Percentiles rank a stretch among this genome's conserved stretches.
Evolutionary conservation across 106 monocot species (phyloP).

Genomic region (Phalaenopsis equestris): DNA sequence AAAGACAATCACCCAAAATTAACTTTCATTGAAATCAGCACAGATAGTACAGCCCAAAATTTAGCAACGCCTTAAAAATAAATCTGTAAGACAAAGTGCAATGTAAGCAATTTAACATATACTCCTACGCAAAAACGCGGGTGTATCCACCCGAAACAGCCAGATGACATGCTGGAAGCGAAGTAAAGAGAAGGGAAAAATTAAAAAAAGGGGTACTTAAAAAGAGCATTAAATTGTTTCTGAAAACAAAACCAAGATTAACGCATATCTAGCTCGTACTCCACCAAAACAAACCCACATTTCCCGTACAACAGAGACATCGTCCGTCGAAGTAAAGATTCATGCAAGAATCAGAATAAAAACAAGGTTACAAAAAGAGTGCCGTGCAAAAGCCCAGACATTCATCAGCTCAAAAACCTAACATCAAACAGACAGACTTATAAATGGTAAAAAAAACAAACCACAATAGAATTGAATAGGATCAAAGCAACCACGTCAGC

Average conservation of each 20-base stretch:
- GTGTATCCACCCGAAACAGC: neutral
- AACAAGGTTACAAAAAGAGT: neutral
- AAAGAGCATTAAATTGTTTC: neutral
- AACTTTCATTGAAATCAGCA: slow-evolving; percentile 2
- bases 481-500: neutral
- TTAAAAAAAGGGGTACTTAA: neutral
- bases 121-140: neutral
- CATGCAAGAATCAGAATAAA: neutral
- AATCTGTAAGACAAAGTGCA: neutral
- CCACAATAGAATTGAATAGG: neutral
- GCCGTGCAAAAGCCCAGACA: neutral
- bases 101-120: neutral
- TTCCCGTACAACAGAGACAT: neutral
- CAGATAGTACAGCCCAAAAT: neutral
- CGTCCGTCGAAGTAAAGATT: neutral
- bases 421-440: neutral
- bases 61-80: neutral
- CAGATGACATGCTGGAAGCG: neutral
- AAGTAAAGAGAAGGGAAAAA: neutral
- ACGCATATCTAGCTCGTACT: neutral
- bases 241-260: neutral
- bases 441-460: neutral
- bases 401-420: neutral
- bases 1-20: slow-evolving; percentile 11
- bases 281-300: neutral